Evolutionary conservation across 2,329 filamentous ascomycete species (phyloP).

Genomic region (Verticillium tricorpus): DNA sequence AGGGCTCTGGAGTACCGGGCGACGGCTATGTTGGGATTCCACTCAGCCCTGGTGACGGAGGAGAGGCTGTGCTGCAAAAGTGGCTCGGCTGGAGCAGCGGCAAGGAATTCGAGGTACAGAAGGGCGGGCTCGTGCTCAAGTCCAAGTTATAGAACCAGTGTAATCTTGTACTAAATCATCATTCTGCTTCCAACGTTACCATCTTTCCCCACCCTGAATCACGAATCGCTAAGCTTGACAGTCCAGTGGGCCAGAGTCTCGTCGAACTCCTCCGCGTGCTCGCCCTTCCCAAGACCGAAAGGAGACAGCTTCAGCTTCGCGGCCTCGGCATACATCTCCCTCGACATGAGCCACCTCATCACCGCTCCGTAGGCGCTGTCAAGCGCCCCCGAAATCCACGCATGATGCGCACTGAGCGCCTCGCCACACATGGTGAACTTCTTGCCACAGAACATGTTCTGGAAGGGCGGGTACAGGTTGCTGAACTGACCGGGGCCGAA

Average conservation of each 20-base stretch:
- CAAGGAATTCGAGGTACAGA: constrained; percentile 61
- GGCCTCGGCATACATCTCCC: not conserved
- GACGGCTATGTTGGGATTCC: constrained; percentile 59
- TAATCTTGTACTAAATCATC: not conserved
- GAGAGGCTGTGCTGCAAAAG: constrained; percentile 59
- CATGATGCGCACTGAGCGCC: constrained; percentile 29
- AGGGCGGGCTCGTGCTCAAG: constrained; percentile 56
- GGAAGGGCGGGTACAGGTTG: constrained; percentile 26
- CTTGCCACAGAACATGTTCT: constrained; percentile 17
- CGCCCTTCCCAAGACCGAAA: not conserved
- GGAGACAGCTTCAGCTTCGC: not conserved
- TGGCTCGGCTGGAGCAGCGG: constrained; percentile 80
- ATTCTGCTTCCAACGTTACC: not conserved
- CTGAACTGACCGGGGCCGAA: constrained; percentile 35
- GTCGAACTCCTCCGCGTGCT: constrained; percentile 1
- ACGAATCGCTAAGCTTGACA: not conserved
- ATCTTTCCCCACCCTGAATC: not conserved
- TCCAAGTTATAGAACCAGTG: constrained; percentile 25
- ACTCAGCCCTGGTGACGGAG: constrained; percentile 65
- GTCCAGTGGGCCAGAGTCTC: not conserved
- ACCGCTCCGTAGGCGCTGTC: constrained; percentile 24
- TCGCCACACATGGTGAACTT: constrained; percentile 31
- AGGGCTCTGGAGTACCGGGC: constrained; percentile 61
- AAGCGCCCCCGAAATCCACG: constrained; percentile 32
- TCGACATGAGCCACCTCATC: not conserved